These are phyloP conservation scores for Penicillium sp. DNA, from an alignment of 2,329 filamentous ascomycete species.

Conservation along the genomic window DNA sequence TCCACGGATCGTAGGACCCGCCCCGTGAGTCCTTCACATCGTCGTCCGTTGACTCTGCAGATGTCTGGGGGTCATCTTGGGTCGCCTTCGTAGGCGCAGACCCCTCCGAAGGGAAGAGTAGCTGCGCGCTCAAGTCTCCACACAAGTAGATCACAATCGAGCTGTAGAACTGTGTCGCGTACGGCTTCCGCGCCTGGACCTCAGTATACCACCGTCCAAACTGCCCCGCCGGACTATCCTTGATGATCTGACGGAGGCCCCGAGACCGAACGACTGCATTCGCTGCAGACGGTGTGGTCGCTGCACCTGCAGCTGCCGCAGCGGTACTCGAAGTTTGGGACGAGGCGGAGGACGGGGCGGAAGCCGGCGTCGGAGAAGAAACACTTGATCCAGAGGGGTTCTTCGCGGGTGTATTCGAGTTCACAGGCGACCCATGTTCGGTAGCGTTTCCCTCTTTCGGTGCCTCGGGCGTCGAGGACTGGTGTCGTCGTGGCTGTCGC, in stretches of 20 bases:
- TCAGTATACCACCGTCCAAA: conserved; percentile 58
- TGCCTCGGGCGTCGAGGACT: conserved; percentile 18
- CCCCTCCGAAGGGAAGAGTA: conserved; percentile 50
- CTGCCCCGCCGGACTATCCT: conserved; percentile 33
- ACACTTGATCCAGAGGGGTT: neutral
- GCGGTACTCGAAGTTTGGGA: conserved; percentile 9
- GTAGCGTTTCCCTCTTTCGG: neutral
- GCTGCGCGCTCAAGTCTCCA: conserved; percentile 75
- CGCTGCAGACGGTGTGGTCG: conserved; percentile 20
- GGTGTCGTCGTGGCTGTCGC: conserved; percentile 20
- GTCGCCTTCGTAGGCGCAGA: conserved; percentile 35
- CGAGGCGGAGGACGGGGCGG: conserved; percentile 1
- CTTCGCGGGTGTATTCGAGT: conserved; percentile 3
- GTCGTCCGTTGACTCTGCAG: conserved; percentile 23
- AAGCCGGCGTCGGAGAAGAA: conserved; percentile 5
- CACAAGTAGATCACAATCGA: conserved; percentile 74
- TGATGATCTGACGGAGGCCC: conserved; percentile 31
- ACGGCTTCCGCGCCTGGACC: conserved; percentile 68
- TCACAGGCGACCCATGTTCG: conserved; percentile 5
- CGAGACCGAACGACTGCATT: conserved; percentile 20
- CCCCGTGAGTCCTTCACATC: conserved; percentile 31
- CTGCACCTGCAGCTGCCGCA: conserved; percentile 22
- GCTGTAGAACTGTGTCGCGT: conserved; percentile 73
- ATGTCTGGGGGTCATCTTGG: conserved; percentile 38
- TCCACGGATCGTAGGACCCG: conserved; percentile 59